Percentiles rank a stretch among this genome's conserved stretches.
Conservation (phyloP, 202 grass and related monocot genomes). For the Bolboschoenoplectus hybrid region DNA sequence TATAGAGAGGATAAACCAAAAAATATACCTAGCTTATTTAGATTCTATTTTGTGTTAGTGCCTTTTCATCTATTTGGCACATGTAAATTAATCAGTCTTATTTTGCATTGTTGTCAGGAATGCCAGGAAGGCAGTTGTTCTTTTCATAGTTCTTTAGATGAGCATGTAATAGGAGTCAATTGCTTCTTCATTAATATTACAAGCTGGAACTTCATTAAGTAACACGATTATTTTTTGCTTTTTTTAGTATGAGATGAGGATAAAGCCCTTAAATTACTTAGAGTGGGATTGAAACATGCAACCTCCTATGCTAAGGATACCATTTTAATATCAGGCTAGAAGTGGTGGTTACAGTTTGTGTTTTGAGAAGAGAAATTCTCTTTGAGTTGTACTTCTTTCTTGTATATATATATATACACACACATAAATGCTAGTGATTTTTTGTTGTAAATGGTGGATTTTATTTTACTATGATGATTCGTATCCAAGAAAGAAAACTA, state of each 20-base stretch:
- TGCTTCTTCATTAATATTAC: background rate
- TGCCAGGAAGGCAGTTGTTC: background rate
- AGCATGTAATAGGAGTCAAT: background rate
- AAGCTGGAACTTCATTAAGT: background rate
- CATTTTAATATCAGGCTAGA: too few species aligned
- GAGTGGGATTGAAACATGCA: too few species aligned
- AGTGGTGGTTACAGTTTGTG: too few species aligned
- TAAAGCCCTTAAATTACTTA: too few species aligned
- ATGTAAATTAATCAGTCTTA: background rate
- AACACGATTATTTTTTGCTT: background rate
- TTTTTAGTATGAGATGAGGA: background rate
- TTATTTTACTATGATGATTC: background rate
- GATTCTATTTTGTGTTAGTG: background rate
- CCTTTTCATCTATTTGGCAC: background rate
- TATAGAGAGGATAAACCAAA: background rate
- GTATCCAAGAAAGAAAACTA: background rate
- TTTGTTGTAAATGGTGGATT: background rate
- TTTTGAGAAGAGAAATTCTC: too few species aligned
- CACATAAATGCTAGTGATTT: background rate
- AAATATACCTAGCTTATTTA: background rate
- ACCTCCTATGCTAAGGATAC: too few species aligned
- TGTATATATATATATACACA: background rate
- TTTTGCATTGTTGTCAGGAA: constrained; percentile 12
- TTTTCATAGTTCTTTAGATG: background rate
- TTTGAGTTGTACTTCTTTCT: background rate